Percentiles rank a stretch among this genome's conserved stretches.
These are phyloP conservation scores for Karstenula rhodostoma DNA, from an alignment of 2,329 filamentous ascomycete genomes.

Conservation along the genomic window DNA sequence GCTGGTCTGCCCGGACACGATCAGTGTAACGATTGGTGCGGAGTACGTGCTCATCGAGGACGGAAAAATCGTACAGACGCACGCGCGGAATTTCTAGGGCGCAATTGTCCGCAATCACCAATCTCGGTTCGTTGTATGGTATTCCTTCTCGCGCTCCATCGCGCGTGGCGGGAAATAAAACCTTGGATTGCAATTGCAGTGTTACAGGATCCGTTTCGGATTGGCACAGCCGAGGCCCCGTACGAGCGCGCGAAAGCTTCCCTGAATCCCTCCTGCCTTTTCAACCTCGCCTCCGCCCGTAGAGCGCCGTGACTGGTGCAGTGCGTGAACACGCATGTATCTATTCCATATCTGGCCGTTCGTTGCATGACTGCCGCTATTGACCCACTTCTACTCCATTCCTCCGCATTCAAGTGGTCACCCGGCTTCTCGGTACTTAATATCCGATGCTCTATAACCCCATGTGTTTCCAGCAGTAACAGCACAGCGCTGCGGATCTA, in stretches of 20 bases:
- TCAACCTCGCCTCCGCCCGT: not conserved
- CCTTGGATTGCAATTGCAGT: not conserved
- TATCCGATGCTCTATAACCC: conserved; percentile 13
- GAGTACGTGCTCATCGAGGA: conserved; percentile 26
- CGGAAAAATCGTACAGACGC: conserved; percentile 20
- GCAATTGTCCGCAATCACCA: not conserved
- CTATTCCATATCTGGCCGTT: not conserved
- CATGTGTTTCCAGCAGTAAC: not conserved
- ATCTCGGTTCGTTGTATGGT: too few species aligned
- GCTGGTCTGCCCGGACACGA: conserved; percentile 28
- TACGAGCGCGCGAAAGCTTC: not conserved
- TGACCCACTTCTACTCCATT: not conserved
- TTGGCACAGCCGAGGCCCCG: not conserved
- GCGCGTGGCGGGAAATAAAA: not conserved
- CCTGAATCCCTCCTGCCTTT: not conserved
- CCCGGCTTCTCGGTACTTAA: conserved; percentile 12
- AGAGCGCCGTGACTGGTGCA: not conserved
- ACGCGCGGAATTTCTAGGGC: not conserved
- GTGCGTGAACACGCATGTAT: not conserved
- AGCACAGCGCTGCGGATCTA: not conserved
- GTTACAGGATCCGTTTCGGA: not conserved
- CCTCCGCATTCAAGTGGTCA: conserved; percentile 7
- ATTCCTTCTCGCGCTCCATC: not conserved
- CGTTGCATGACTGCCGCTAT: not conserved
- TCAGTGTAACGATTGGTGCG: conserved; percentile 23